These are phyloP conservation scores for Pleoardoris graminearum DNA, from an alignment of 2,329 filamentous ascomycete genomes.

Conservation along the genomic window DNA sequence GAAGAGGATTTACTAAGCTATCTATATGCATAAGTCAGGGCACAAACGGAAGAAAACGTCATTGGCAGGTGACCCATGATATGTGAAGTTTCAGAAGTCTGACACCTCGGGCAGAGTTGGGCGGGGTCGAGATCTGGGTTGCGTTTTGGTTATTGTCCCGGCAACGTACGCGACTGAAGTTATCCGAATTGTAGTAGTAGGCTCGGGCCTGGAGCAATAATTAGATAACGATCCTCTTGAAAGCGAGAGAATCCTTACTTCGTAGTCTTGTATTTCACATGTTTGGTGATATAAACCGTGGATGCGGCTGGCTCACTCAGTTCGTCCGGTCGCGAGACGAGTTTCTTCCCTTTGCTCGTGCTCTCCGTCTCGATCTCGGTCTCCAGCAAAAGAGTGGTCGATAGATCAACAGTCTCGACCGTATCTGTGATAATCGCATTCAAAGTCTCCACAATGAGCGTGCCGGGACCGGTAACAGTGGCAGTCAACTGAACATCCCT, in stretches of 20 bases:
- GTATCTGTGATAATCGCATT: conserved; percentile 45
- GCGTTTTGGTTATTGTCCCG: conserved; percentile 18
- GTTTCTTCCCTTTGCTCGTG: conserved; percentile 27
- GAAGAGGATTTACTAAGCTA: neutral
- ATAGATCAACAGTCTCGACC: conserved; percentile 45
- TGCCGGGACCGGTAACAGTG: conserved; percentile 41
- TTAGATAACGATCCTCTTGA: conserved; percentile 2
- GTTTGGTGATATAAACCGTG: conserved; percentile 29
- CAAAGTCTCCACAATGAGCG: conserved; percentile 46
- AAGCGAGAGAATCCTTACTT: conserved; percentile 12
- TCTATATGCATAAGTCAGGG: neutral
- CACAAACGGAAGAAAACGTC: neutral
- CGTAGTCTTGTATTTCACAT: conserved; percentile 23
- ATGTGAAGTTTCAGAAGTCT: too few species aligned
- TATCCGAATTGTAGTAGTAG: conserved; percentile 24
- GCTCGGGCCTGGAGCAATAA: conserved; percentile 12
- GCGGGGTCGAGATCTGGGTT: conserved; percentile 2
- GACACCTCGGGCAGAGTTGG: conserved; percentile 9
- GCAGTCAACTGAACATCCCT: conserved; percentile 46
- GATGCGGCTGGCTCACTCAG: conserved; percentile 10
- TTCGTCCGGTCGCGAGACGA: conserved; percentile 12
- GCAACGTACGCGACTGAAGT: conserved; percentile 13
- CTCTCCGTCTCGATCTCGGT: conserved; percentile 44
- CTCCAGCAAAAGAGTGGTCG: conserved; percentile 44
- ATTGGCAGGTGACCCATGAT: too few species aligned